Conservation (phyloP, 1,284 basidiomycete genomes). For the Sutorius eximius region DNA sequence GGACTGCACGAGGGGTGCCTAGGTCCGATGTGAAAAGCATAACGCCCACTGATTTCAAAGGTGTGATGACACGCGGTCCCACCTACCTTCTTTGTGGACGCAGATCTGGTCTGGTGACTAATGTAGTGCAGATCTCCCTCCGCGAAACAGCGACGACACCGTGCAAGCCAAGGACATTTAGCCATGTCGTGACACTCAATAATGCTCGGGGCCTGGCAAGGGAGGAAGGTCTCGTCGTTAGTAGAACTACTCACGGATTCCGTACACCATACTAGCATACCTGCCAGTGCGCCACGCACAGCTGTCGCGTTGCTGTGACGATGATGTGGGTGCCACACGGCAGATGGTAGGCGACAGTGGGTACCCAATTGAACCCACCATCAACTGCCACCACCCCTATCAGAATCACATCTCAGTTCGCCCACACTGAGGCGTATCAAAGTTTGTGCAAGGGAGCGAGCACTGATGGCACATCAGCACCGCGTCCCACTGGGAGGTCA, state of each 20-base stretch:
- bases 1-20: background rate
- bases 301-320: background rate
- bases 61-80: background rate
- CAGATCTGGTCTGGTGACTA: background rate
- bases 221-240: background rate
- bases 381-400: background rate
- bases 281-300: background rate
- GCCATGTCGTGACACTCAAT: background rate
- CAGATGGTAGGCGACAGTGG: background rate
- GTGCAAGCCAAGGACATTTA: background rate
- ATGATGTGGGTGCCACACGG: background rate
- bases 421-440: background rate
- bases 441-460: too few species aligned
- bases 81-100: constrained; percentile 3
- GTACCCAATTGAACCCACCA: background rate
- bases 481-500: background rate
- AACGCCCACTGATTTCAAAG: background rate
- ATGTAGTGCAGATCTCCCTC: background rate
- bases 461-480: too few species aligned
- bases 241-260: background rate
- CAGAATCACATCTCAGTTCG: background rate
- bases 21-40: background rate
- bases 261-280: background rate
- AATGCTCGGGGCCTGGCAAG: background rate
- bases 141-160: background rate